A percentile compares a stretch with the other conserved stretches of the same genome.
phyloP scores from a whole-genome alignment of 345 rosid genomes.

The Eucalyptus sp. region DNA sequence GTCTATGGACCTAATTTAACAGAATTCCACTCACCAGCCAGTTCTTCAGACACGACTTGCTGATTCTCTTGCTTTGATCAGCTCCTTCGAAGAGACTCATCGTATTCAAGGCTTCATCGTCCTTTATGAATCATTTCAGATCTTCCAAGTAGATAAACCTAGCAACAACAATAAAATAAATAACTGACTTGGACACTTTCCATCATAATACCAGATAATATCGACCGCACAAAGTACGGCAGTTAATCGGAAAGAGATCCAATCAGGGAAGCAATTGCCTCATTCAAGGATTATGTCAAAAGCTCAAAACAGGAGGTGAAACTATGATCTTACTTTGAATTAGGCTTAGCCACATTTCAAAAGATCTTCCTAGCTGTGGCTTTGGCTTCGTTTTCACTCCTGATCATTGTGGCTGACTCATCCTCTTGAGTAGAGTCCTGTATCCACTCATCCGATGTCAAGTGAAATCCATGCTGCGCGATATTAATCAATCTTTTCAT shows the following conservation, averaged over 20 bases:
- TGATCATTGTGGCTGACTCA: too few relatives aligned
- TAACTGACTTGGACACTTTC: not conserved
- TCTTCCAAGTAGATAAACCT: slow-evolving; percentile 67
- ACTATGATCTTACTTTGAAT: slow-evolving; percentile 39
- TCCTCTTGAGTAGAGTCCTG: too few relatives aligned
- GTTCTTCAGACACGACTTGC: slow-evolving; percentile 59
- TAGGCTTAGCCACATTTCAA: slow-evolving; percentile 50
- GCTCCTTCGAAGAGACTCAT: slow-evolving; percentile 44
- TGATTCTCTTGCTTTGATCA: slow-evolving; percentile 39
- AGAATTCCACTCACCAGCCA: slow-evolving; percentile 65
- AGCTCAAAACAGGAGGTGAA: not conserved
- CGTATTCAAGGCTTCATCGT: slow-evolving; percentile 59
- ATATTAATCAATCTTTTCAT: too few relatives aligned
- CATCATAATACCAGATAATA: not conserved
- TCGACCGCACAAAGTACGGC: not conserved
- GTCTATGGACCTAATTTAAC: not conserved
- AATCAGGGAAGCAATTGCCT: not conserved
- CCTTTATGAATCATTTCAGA: slow-evolving; percentile 54
- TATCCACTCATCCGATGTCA: too few relatives aligned
- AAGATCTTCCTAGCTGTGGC: not conserved
- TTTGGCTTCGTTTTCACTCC: too few relatives aligned
- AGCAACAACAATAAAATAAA: not conserved
- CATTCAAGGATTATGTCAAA: not conserved
- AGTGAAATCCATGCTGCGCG: too few relatives aligned
- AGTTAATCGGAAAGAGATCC: not conserved